A percentile compares a stretch with the other conserved stretches of the same genome.
phyloP scores from a whole-genome alignment of 2,329 filamentous ascomycete genomes.

The Colletotrichum tabaci region DNA sequence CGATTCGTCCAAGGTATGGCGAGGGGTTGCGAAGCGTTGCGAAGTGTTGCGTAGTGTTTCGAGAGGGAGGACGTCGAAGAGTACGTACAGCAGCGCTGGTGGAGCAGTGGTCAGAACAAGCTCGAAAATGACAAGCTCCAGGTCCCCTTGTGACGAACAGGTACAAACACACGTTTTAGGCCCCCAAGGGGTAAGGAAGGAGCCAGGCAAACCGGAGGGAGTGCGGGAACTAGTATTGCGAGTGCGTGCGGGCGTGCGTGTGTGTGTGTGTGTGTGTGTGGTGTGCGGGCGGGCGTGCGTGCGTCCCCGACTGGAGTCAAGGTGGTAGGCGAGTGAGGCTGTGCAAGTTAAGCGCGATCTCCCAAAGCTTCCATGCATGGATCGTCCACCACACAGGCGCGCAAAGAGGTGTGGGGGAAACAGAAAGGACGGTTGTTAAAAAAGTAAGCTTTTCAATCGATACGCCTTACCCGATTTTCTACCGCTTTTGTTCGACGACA shows the following conservation, averaged over 20 bases:
- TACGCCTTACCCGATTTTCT: constrained; percentile 36
- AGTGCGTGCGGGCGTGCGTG: too few relatives aligned
- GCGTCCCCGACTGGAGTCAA: constrained; percentile 39
- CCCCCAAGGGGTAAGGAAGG: constrained; percentile 11
- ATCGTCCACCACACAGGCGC: constrained; percentile 39
- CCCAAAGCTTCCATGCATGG: constrained; percentile 42
- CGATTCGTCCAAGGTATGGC: constrained; percentile 1
- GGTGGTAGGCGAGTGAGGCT: constrained; percentile 43
- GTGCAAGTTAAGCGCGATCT: constrained; percentile 43
- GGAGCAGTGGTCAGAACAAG: constrained; percentile 30
- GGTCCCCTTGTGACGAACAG: constrained; percentile 40
- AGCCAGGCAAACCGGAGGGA: constrained; percentile 23
- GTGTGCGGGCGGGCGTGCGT: constrained; percentile 20
- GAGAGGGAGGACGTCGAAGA: constrained; percentile 8
- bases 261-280: neutral
- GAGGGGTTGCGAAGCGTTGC: neutral
- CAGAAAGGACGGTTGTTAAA: constrained; percentile 15
- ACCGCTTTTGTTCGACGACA: constrained; percentile 28
- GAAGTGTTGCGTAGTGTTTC: too few relatives aligned
- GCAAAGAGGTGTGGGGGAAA: constrained; percentile 35
- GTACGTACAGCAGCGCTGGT: constrained; percentile 30
- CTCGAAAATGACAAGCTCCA: constrained; percentile 39
- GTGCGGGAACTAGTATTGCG: constrained; percentile 10
- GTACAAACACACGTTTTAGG: constrained; percentile 36
- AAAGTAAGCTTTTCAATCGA: constrained; percentile 35